Conservation (phyloP, 2,329 filamentous ascomycete genomes). For the Fonsecaea monophora region DNA sequence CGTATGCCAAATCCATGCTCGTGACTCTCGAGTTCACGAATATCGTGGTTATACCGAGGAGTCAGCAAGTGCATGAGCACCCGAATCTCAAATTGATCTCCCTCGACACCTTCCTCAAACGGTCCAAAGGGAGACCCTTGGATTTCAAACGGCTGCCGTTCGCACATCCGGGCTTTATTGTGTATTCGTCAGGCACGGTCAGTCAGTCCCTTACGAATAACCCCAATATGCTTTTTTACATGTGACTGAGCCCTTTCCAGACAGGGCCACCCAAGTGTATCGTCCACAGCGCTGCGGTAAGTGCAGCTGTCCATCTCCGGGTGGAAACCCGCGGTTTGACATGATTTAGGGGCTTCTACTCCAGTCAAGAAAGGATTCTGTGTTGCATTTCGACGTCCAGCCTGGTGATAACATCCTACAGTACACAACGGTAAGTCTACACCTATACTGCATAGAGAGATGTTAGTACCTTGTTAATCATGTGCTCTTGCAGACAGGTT, state of each 20-base stretch:
- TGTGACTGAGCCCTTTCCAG: neutral
- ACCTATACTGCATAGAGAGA: too few species aligned
- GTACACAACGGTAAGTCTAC: slow-evolving; percentile 58
- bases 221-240: too few species aligned
- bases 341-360: slow-evolving; percentile 19
- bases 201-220: neutral
- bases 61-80: neutral
- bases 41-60: neutral
- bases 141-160: slow-evolving; percentile 65
- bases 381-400: slow-evolving; percentile 56
- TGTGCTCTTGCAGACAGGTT: slow-evolving; percentile 61
- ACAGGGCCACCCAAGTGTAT: slow-evolving; percentile 87
- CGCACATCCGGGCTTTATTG: slow-evolving; percentile 75
- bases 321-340: neutral
- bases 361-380: slow-evolving; percentile 62
- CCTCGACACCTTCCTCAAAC: slow-evolving; percentile 45
- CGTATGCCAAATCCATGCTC: slow-evolving; percentile 58
- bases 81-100: neutral
- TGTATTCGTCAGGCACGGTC: slow-evolving; percentile 74
- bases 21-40: slow-evolving; percentile 64
- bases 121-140: slow-evolving; percentile 38
- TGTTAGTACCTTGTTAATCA: too few species aligned
- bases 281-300: slow-evolving; percentile 66
- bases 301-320: neutral
- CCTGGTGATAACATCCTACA: slow-evolving; percentile 57